Base-by-base conservation (phyloP, 2,329 filamentous ascomycete genomes). In the Aspergillus sergii region DNA sequence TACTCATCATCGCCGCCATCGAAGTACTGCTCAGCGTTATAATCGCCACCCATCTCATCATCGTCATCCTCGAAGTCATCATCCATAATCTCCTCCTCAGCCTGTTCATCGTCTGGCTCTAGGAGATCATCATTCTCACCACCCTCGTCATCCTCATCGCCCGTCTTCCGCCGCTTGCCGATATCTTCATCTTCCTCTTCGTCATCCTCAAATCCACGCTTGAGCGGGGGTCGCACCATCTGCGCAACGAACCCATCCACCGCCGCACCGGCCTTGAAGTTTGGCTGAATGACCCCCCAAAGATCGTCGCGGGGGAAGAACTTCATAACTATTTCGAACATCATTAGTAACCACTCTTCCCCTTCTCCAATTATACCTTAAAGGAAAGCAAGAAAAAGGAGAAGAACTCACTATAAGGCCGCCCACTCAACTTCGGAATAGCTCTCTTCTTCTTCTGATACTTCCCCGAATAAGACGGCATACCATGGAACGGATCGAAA, bases 21-120 rank as follows among this genome's bases (percentile, higher is more conserved):
- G 69, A 88, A 88, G 78, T 89, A 89, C 66, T 89, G 83, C 69
- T 89, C 87, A 1, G 85, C 87, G 68, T 89, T 86, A 69, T 89
- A 89, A 71, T 89, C 87, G 4, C 85, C 86, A 6, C 82, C 84
- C 75, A 84, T 83, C 41, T 83, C 83, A 60, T 87, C 85, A 14
- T 87, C 86, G 51, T 88, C 86, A 28, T 86, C 85, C 51, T 86
- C 84, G 65, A 86, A 88, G 59, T 87, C 84, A 62, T 86, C 84
- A 59, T 88, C 86, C 8, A 83, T 80, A 36, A 85, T 81, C 63
- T 85, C 83, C 48, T 85, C 83, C 23, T 63, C 61, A 21, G 84
- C 81, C 16, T 78, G 76, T 2, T 85, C 84, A 9, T 85, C 81
- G 12, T 79, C 80, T 2, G 74, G 71, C 19, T 79, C 78, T 3